Base-by-base conservation (phyloP, 805 yeast genomes). In the Wickerhamomyces rabaulensis region DNA sequence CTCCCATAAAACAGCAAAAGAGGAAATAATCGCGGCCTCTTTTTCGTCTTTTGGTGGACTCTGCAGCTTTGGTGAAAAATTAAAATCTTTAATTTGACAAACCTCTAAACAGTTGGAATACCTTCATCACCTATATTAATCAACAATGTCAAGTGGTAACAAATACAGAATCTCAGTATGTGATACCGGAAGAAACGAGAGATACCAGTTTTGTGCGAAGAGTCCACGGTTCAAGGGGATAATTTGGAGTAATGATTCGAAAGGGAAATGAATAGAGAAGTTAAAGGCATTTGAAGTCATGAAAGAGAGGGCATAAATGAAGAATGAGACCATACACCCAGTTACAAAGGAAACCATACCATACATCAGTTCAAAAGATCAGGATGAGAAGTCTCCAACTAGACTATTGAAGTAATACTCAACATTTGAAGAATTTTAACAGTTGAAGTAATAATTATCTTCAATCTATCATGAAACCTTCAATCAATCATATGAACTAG, bases 141-240 rank as follows among this genome's bases (percentile, higher is more conserved):
- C 52, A 62, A 76, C 69, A 74, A 85, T 85, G 92, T 84, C 90
- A 70, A 81, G 95, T 76, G 97, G 99, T 83, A 94, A 90, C 86
- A 92, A 92, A 83, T 94, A 86, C 89, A 90, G 97, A 80, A 89
- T 92, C 87, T 90, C 99, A 76, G 95, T 87, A 87, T 76, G 96
- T 87, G 55, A 20, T 17, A 27, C 19, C 29, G 22, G 40, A 23
- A 29, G 23, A 21, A 12, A 23, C 4, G 33, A 41, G 39, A 33
- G 42, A 22, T 4, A 15, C 19, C 20, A 33, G n/a, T 7, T 33
- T 33, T 27, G 21, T 6, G 19, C 9, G 17, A 23, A 40, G 39
- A 20, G 38, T 40, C 17, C 39, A 38, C 37, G 36, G 36, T 33
- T 33, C 20, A 33, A 33, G 20, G 36, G 17, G 13, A 7, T 9